These are phyloP conservation scores for Cyberlindnera amylophila DNA, from an alignment of 805 yeast genomes.

Conservation along the genomic window DNA sequence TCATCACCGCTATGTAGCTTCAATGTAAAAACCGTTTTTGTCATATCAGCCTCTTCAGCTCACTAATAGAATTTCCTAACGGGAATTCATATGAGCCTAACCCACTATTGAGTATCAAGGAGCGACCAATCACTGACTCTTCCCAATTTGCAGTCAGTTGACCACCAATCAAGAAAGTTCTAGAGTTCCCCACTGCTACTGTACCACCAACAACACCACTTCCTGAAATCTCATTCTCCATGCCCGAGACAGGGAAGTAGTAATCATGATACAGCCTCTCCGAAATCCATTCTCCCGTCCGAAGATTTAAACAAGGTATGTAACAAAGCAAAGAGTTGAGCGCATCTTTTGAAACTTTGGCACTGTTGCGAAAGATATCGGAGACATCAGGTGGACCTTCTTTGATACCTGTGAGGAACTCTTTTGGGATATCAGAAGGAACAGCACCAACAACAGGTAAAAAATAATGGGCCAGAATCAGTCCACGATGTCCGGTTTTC, in stretches of 20 bases:
- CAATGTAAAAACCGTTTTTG: too few relatives aligned
- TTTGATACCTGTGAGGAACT: too few relatives aligned
- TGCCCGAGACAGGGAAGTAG: not conserved
- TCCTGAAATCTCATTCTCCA: conserved; percentile 2
- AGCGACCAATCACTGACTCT: not conserved
- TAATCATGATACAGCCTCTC: conserved; percentile 11
- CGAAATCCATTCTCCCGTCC: conserved; percentile 1
- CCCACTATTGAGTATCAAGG: conserved; percentile 6
- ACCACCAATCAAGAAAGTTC: conserved; percentile 11
- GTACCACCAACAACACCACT: conserved; percentile 7
- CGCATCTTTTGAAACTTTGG: too few relatives aligned
- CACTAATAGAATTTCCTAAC: conserved; percentile 1
- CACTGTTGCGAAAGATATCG: too few relatives aligned
- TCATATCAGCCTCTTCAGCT: too few relatives aligned
- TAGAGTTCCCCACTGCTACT: conserved; percentile 8
- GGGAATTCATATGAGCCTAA: conserved; percentile 10
- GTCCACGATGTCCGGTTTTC: conserved; percentile 17
- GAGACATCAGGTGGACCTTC: conserved; percentile 17
- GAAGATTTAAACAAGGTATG: conserved; percentile 4
- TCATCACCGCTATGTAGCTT: too few relatives aligned
- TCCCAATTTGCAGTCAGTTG: conserved; percentile 2
- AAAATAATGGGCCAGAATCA: conserved; percentile 21
- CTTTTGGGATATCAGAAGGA: not conserved
- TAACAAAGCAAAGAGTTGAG: not conserved
- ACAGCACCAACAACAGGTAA: conserved; percentile 7